Evolutionary conservation across 2,329 filamentous ascomycete genomes (phyloP), one percentile per base, ranked within the genome.

Genomic region (Paradendryphiella salina): DNA sequence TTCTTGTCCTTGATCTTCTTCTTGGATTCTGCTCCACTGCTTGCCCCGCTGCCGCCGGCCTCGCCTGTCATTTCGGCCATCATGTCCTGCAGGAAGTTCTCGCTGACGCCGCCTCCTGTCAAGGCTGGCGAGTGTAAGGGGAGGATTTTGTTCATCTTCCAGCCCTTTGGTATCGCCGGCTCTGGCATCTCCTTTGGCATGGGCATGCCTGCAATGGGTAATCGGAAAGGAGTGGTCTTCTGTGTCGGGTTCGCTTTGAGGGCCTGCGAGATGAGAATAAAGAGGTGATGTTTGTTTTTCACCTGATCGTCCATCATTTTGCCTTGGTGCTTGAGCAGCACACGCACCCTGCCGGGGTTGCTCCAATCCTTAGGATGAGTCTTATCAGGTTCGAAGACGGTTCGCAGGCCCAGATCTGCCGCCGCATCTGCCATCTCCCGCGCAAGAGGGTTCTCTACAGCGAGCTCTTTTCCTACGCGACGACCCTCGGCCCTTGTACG

Each of bases 341-440:
- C 85, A 63, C 89, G 85, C 57, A 97, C 89, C 52, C 94, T 82
- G 3, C 94, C 94, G 10, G 94, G 94, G 77, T 99, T 99, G 49
- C 88, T 87, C 94, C 94, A 99, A 78, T 99, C 94, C 76, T 94
- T 93, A 5, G 94, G 94, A 75, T 99, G 94, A 54, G 85, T 82
- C 79, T 96, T 96, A 69, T 88, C 88, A 1, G 92, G 90, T 77
- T 99, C 94, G 72, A 96, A 88, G 6, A 94, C 85, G 35, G 87
- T 86, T 55, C 83, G 81, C 29, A 90, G 77, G 23, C 86, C 83
- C 53, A 96, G 81, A 35, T 62, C 64, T n/a, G 69, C 69, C 37
- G 80, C 76, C n/a, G 92, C 93, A 70, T 89, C 87, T 36, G 91
- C 87, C 69, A 99, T 92, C 67, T 94, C 90, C 66, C 89, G 84